phyloP scores from a whole-genome alignment of 257 asterid genomes.

The Plantago ovata region DNA sequence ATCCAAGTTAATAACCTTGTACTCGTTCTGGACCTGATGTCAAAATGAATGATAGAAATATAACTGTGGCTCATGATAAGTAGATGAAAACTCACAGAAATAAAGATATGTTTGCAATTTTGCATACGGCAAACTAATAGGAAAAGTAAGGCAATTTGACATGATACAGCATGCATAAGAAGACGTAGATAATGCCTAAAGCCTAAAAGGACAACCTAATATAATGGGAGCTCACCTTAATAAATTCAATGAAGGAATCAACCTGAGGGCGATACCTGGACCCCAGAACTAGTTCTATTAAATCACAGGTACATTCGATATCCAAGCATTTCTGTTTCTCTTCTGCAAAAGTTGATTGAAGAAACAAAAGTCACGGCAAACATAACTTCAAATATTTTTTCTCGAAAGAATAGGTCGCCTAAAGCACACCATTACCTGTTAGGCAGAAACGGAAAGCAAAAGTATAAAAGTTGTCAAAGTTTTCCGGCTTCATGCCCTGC shows the following conservation, averaged over 20 bases:
- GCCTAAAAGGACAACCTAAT: background rate
- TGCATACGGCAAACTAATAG: conserved; percentile 9
- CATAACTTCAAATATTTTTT: background rate
- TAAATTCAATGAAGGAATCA: conserved; percentile 48
- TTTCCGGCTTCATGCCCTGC: conserved; percentile 44
- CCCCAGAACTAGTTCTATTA: conserved; percentile 70
- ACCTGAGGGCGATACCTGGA: conserved; percentile 56
- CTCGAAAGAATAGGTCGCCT: conserved; percentile 5
- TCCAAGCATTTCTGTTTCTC: conserved; percentile 88
- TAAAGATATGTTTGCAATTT: conserved; percentile 4
- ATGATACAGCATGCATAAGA: conserved; percentile 8
- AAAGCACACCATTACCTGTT: conserved; percentile 41
- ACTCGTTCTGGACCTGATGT: conserved; percentile 64
- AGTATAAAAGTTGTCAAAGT: conserved; percentile 55
- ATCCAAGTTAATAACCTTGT: conserved; percentile 83
- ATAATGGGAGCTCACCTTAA: conserved; percentile 41
- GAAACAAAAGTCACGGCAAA: background rate
- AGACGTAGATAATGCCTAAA: conserved; percentile 10
- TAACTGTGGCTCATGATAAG: background rate
- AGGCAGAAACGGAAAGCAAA: conserved; percentile 69
- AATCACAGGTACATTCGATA: conserved; percentile 66
- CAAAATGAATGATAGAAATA: conserved; percentile 7
- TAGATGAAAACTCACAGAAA: background rate
- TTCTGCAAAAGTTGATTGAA: conserved; percentile 42
- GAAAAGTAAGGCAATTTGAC: background rate